Evolutionary conservation across 2,329 filamentous ascomycete species (phyloP), one percentile per base, ranked within the genome.

Genomic region (Colletotrichum acutatum): DNA sequence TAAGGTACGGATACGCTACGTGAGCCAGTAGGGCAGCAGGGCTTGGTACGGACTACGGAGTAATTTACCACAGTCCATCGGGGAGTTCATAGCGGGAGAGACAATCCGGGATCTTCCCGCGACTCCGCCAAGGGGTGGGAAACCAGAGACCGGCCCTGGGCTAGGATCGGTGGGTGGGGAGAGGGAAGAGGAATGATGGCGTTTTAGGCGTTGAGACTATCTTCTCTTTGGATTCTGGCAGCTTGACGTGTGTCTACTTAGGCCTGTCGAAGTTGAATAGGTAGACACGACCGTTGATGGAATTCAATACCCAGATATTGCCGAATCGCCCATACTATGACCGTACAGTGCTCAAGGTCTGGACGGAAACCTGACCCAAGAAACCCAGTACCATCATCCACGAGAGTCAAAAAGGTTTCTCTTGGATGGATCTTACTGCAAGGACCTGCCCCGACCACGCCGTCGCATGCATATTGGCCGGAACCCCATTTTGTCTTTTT

Each of bases 391-490:
- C 3, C 42, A 0, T 37, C 42, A 19, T 46, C 42, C 42, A 22
- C 26, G 26, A 37, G 46, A 34, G n/a, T n/a, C n/a, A 30, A 54
- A 49, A 14, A 37, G 28, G 16, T 1, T 30, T 42, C 32, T 28
- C 1, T 11, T 42, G 6, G 37, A 42, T 19, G 14, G 37, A 42
- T 14, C 37, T 16, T 16, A 16, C 8, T 64, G 5, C 62, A 65
- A 42, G 62, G 49, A 5, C 32, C 49, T 37, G 24, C 62, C 62
- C 32, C 49, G 52, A 42, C 52, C 49, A 56, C 30, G 30, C 22
- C 30, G 52, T 56, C 32, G 62, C 49, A 65, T 65, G 62, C 52
- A 65, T 57, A 65, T 37, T 62, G 52, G 49, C 32, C 49, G 30
- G 12, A 16, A 16, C 49, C 16, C 28, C 19, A 28, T 24, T 42